phyloP scores from a whole-genome alignment of 305 asterid genomes.

The Solanum hybrid region DNA sequence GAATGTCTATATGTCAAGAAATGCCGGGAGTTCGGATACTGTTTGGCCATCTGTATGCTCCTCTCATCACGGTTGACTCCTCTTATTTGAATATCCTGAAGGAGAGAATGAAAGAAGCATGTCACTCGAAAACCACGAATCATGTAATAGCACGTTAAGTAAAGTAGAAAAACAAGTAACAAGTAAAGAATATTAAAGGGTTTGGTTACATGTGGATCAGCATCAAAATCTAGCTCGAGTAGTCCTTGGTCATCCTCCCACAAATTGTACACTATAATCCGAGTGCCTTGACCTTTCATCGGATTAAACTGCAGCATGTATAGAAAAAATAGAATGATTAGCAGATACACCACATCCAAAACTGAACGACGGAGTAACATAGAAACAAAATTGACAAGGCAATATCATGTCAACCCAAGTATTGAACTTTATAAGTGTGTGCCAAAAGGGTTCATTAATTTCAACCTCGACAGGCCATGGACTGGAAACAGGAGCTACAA shows the following conservation, averaged over 20 bases:
- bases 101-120: conserved; percentile 8
- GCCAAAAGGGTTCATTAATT: background rate
- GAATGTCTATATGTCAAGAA: conserved; percentile 93
- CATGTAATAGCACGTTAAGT: background rate
- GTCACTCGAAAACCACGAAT: conserved; percentile 2
- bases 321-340: background rate
- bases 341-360: background rate
- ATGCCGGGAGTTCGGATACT: conserved; percentile 85
- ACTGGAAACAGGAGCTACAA: background rate
- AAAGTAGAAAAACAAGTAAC: conserved; percentile 2
- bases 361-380: background rate
- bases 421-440: background rate
- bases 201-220: conserved; percentile 53
- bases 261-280: conserved; percentile 74
- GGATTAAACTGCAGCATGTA: conserved; percentile 46
- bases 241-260: conserved; percentile 98
- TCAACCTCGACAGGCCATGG: background rate
- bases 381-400: background rate
- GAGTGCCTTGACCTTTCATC: conserved; percentile 80
- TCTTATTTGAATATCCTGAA: conserved; percentile 92
- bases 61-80: conserved; percentile 93
- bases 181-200: conserved; percentile 12
- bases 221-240: conserved; percentile 82
- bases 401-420: background rate
- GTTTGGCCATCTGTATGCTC: conserved; percentile 75